A percentile compares a stretch with the other conserved stretches of the same genome.
These are phyloP conservation scores for Cyberlindnera subsufficiens DNA, from an alignment of 805 yeast genomes.

Conservation along the genomic window DNA sequence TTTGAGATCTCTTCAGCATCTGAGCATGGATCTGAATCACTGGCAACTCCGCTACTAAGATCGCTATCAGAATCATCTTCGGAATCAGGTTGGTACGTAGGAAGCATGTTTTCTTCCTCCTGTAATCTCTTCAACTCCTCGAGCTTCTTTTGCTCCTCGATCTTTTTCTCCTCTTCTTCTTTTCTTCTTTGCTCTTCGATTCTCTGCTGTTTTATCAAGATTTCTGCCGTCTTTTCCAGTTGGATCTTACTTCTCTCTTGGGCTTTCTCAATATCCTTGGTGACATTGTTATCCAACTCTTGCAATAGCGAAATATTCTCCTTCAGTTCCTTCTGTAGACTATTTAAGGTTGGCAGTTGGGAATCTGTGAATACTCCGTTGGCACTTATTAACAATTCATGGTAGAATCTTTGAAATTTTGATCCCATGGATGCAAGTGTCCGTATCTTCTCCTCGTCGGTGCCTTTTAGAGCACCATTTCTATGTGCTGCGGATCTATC, in stretches of 20 bases:
- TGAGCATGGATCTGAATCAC: conserved; percentile 4
- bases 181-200: conserved; percentile 8
- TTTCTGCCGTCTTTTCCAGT: conserved; percentile 10
- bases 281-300: conserved; percentile 14
- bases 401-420: conserved; percentile 18
- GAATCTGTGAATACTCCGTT: conserved; percentile 13
- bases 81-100: conserved; percentile 16
- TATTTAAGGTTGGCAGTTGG: conserved; percentile 5
- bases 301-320: conserved; percentile 14
- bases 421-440: conserved; percentile 6
- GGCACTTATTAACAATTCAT: conserved; percentile 13
- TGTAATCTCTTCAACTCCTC: conserved; percentile 5
- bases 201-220: conserved; percentile 10
- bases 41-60: conserved; percentile 3
- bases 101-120: conserved; percentile 17
- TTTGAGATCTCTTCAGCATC: neutral
- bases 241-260: conserved; percentile 7
- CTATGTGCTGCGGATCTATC: neutral
- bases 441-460: conserved; percentile 10
- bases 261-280: conserved; percentile 7
- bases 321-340: conserved; percentile 6
- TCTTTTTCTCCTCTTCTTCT: conserved; percentile 3
- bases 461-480: neutral
- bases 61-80: conserved; percentile 8
- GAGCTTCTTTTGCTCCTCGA: neutral